Evolutionary conservation across 257 asterid genomes (phyloP), one percentile per base, ranked within the genome.

Genomic region (Fraxinus pennsylvanica): DNA sequence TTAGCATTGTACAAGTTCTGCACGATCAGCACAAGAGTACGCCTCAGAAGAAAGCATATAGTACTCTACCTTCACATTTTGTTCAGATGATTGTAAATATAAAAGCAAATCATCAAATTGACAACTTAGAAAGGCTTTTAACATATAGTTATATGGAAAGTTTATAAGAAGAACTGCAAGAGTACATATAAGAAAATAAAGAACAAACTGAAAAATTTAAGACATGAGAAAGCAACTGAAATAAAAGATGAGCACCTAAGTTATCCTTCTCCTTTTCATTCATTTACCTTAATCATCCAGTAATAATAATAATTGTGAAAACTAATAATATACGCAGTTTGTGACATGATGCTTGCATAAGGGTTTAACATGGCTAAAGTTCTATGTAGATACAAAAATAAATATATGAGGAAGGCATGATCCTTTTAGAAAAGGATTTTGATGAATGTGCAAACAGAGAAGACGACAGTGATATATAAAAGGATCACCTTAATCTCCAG

Each of bases 1-100:
- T 90, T 87, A 25, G 93, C 88, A 73, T 87, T 83, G 88, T 92
- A 93, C 86, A 96, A 83, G 75, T 90, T 93, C 99, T 96, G 97
- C 86, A 77, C 69, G 76, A 83, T 76, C 68, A 80, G 22, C 30
- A 77, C 25, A 59, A 45, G 15, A 72, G 25, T 76, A 14, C 27
- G 27, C 72, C 57, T 30, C 79, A 47, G 27, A 68, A 76, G 21
- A 76, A 25, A 50, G 4, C 59, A 17, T 5, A 12, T 43, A 45
- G 19, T 3, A 45, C 13, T 9, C 54, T 45, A 14, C 5, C 70
- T 50, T 45, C 71, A 2, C 9, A 36, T 50, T 71, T 45, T 52
- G 41, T 19, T 41, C 50, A 41, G 50, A 36, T 10, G 15, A 43
- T 43, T 10, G 19, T 14, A 47, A 14, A 14, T 14, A 13, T 47